phyloP scores from a whole-genome alignment of 768 basidiomycete genomes.

The Glaciozyma martinii region DNA sequence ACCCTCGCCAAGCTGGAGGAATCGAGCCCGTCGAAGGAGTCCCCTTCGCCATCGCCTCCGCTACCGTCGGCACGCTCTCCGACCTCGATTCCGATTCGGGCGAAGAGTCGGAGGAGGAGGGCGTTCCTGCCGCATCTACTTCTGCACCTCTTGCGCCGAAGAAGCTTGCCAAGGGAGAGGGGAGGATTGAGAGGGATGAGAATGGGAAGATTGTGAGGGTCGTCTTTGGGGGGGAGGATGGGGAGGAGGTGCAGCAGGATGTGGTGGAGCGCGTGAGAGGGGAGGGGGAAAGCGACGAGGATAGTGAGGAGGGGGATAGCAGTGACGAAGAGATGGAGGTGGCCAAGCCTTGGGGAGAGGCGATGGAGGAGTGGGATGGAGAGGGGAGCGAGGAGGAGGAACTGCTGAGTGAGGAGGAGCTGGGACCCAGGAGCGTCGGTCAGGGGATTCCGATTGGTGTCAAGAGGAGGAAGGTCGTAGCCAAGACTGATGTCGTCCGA shows the following conservation, averaged over 20 bases:
- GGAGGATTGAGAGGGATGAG: constrained; percentile 71
- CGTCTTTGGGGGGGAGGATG: constrained; percentile 31
- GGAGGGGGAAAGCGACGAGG: constrained; percentile 39
- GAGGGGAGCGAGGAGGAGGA: constrained; percentile 1
- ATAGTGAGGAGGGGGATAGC: constrained; percentile 15
- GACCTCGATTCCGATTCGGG: constrained; percentile 10
- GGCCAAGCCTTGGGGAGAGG: constrained; percentile 25
- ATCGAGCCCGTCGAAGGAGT: constrained; percentile 16
- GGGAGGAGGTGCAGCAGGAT: constrained; percentile 39
- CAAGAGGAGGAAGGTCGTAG: not conserved
- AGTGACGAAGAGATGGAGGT: constrained; percentile 5
- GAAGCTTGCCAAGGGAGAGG: constrained; percentile 55
- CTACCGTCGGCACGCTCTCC: constrained; percentile 14
- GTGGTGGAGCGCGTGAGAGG: constrained; percentile 30
- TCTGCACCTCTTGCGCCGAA: not conserved
- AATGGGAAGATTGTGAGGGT: constrained; percentile 60
- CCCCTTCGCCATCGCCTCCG: constrained; percentile 13
- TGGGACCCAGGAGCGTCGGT: constrained; percentile 4
- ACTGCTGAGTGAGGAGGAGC: constrained; percentile 1
- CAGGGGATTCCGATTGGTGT: constrained; percentile 28
- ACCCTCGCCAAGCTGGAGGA: constrained; percentile 29
- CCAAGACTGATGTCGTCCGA: constrained; percentile 27
- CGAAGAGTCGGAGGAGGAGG: constrained; percentile 7
- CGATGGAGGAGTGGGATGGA: constrained; percentile 21
- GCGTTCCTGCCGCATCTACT: not conserved